Base-by-base conservation (phyloP, 75 land plant genomes). In the Selaginella tamariscina region DNA sequence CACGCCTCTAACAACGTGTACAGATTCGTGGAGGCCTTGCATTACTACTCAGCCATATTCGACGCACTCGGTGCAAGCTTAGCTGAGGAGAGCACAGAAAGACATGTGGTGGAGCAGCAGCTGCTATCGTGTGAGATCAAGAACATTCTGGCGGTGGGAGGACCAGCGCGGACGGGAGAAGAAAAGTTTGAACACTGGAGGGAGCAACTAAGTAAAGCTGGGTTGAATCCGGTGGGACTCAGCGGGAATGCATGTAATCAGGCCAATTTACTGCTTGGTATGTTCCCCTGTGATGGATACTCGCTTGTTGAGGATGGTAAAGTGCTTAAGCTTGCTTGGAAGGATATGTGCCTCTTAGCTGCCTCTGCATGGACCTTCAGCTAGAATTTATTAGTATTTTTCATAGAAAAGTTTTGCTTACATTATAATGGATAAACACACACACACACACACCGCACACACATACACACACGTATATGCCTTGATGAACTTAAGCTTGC, bases 251-350 rank as follows among this genome's bases (percentile, higher is more conserved):
- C 97, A 0, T 89, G 84, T n/a, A 79, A 89, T 0, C 97, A 89
- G 75, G 97, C 97, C 22, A 80, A 84, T 0, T 77, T 92, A 18
- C 72, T 91, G n/a, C 77, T 91, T 2, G 90, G 87, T 2, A 86
- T 92, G 89, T 92, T 84, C 68, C 94, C 87, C 1, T 81, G 79
- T 33, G 84, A 92, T 24, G 95, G 97, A 2, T 92, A 89, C 70
- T 82, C 95, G 0, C 56, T 92, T 27, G 78, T 86, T 20, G 90
- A 92, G 72, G 95, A 92, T 27, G 77, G 79, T 32, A 95, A 93
- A 2, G 55, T 80, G 15, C 81, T 92, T 32, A 89, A 86, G 78
- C 86, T 92, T 9, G 97, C 94, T 0, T 92, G 97, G 97, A 92
- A 86, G 69, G 95, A 89, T 27, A 84, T 92, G 22, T 81, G 79